Conservation (phyloP, 805 yeast genomes). For the Naumovozyma dairenensis region DNA sequence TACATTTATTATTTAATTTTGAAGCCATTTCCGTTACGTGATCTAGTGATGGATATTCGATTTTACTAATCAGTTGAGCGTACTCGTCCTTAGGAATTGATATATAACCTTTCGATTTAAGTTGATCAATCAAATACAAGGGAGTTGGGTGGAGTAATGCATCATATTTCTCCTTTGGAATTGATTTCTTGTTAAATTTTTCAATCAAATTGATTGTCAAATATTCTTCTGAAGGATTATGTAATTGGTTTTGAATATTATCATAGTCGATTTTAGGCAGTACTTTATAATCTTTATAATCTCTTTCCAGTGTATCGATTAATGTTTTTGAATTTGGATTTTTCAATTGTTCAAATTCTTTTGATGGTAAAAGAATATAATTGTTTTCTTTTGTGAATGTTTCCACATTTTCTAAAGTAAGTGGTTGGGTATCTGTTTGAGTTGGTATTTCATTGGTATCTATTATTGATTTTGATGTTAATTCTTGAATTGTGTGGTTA, state of each 20-base stretch:
- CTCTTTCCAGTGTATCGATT: neutral
- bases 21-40: constrained; percentile 9
- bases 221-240: constrained; percentile 1
- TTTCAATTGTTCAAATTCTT: constrained; percentile 6
- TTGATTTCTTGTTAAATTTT: neutral
- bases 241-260: neutral
- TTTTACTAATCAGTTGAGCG: constrained; percentile 12
- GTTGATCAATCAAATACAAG: neutral
- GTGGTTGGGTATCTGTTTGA: constrained; percentile 1
- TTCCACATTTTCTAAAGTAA: constrained; percentile 20
- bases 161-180: neutral
- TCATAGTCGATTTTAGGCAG: neutral
- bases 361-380: constrained; percentile 7
- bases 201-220: neutral
- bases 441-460: neutral
- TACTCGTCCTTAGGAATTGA: constrained; percentile 12
- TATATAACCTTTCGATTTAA: neutral
- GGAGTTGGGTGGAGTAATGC: neutral
- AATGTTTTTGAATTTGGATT: constrained; percentile 7
- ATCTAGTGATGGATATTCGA: constrained; percentile 18
- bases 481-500: neutral
- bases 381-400: constrained; percentile 19
- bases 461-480: neutral
- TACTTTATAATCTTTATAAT: neutral
- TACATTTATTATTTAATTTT: neutral